A percentile compares a stretch with the other conserved stretches of the same genome.
Evolutionary conservation across 805 yeast genomes (phyloP).

Genomic region (Suhomyces canberraensis): DNA sequence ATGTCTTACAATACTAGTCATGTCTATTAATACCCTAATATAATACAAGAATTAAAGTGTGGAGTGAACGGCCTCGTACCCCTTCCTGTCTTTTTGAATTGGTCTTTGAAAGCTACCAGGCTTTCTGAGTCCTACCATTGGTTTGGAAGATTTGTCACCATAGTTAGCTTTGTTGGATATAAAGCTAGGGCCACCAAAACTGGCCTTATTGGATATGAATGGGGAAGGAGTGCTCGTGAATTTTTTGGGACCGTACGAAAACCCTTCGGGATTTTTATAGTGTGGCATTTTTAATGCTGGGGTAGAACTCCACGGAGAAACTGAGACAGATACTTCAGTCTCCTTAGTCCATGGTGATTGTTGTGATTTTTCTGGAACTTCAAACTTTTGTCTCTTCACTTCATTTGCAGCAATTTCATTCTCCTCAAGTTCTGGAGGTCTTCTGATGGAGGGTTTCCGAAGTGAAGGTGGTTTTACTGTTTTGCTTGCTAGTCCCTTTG

Average conservation of each 20-base stretch:
- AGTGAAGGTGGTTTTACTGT: conserved; percentile 1
- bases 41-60: conserved; percentile 3
- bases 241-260: not conserved
- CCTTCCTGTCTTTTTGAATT: conserved; percentile 15
- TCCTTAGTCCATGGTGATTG: not conserved
- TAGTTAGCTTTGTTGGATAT: no score
- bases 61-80: conserved; percentile 6
- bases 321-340: conserved; percentile 11
- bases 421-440: conserved; percentile 4
- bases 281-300: conserved; percentile 21
- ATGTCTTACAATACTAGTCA: no score
- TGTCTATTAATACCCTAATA: not conserved
- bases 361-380: not conserved
- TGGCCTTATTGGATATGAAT: conserved; percentile 27
- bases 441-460: not conserved
- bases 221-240: conserved; percentile 18
- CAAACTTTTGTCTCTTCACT: conserved; percentile 7
- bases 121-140: conserved; percentile 25
- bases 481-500: conserved; percentile 16
- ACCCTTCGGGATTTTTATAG: conserved; percentile 19
- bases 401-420: conserved; percentile 1
- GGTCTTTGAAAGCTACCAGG: conserved; percentile 38
- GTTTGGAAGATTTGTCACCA: no score
- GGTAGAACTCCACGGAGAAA: conserved; percentile 3
- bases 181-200: no score